Evolutionary conservation across 1,139 yeast species (phyloP).

Genomic region (Meyerozyma athensensis): DNA sequence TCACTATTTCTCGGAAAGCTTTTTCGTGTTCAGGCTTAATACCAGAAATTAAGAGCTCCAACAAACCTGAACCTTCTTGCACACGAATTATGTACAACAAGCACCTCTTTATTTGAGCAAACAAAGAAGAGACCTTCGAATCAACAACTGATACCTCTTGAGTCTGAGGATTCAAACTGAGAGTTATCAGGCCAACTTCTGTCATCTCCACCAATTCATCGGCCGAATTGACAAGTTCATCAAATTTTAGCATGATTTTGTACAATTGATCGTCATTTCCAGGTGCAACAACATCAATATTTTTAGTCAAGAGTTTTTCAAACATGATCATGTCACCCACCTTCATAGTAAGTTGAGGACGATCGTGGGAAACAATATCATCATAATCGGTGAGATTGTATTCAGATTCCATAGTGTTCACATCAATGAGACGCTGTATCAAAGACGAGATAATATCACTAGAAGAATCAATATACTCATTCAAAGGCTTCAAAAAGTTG

Average conservation of each 20-base stretch:
- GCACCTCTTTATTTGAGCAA: slow-evolving; percentile 80
- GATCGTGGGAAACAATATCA: slow-evolving; percentile 62
- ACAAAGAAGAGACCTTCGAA: slow-evolving; percentile 47
- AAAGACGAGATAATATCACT: slow-evolving; percentile 42
- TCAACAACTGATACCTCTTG: slow-evolving; percentile 41
- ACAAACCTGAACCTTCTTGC: slow-evolving; percentile 67
- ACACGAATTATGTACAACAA: slow-evolving; percentile 75
- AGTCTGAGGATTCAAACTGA: slow-evolving; percentile 48
- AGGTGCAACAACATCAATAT: slow-evolving; percentile 49
- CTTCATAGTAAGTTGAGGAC: slow-evolving; percentile 61
- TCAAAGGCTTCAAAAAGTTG: slow-evolving; percentile 73
- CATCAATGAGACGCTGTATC: slow-evolving; percentile 46
- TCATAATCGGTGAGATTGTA: slow-evolving; percentile 65
- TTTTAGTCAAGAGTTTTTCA: slow-evolving; percentile 52
- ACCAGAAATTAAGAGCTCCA: slow-evolving; percentile 70
- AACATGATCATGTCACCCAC: slow-evolving; percentile 62
- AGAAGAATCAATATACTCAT: slow-evolving; percentile 58
- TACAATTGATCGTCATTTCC: slow-evolving; percentile 53
- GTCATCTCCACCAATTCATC: slow-evolving; percentile 39
- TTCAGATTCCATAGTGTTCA: slow-evolving; percentile 54
- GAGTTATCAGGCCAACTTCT: slow-evolving; percentile 36
- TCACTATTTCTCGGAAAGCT: slow-evolving; percentile 51
- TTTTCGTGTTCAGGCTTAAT: slow-evolving; percentile 67
- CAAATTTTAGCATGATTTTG: slow-evolving; percentile 33
- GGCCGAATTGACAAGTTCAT: slow-evolving; percentile 31